Percentiles rank a stretch among this genome's conserved stretches.
Evolutionary conservation across 306 rosid species (phyloP).

Genomic region (Sindora glabra): DNA sequence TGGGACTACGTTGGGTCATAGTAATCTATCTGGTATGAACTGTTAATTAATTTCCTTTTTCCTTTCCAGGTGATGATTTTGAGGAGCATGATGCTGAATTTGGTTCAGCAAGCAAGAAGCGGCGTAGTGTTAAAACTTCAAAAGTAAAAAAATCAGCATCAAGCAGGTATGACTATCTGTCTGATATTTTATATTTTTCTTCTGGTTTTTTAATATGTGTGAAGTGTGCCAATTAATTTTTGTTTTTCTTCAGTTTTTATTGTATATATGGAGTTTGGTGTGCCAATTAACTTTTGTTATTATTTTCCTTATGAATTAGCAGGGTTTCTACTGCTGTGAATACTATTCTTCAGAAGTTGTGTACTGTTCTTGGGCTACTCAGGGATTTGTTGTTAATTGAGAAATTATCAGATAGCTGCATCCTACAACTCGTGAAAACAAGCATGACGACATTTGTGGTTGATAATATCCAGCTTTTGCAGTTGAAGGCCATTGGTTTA

Average conservation of each 20-base stretch:
- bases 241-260: conserved; percentile 5
- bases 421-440: conserved; percentile 87
- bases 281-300: conserved; percentile 12
- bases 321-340: conserved; percentile 82
- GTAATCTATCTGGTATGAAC: conserved; percentile 2
- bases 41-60: background rate
- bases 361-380: conserved; percentile 85
- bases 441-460: conserved; percentile 83
- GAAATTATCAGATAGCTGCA: conserved; percentile 92
- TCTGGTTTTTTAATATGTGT: background rate
- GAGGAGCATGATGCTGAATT: conserved; percentile 65
- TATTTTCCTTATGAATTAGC: conserved; percentile 13
- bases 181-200: background rate
- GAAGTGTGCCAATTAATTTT: conserved; percentile 5
- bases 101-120: conserved; percentile 81
- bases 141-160: conserved; percentile 60
- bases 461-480: conserved; percentile 95
- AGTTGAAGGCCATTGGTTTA: conserved; percentile 86
- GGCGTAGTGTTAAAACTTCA: conserved; percentile 60
- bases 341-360: conserved; percentile 88
- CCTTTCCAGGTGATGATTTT: conserved; percentile 59
- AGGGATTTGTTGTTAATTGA: conserved; percentile 88
- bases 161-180: conserved; percentile 54
- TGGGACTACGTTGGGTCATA: too few species aligned
- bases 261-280: conserved; percentile 8